These are phyloP conservation scores for Sanchytrium tribonematis DNA, from an alignment of 371 early-diverging fungal species.

Conservation along the genomic window DNA sequence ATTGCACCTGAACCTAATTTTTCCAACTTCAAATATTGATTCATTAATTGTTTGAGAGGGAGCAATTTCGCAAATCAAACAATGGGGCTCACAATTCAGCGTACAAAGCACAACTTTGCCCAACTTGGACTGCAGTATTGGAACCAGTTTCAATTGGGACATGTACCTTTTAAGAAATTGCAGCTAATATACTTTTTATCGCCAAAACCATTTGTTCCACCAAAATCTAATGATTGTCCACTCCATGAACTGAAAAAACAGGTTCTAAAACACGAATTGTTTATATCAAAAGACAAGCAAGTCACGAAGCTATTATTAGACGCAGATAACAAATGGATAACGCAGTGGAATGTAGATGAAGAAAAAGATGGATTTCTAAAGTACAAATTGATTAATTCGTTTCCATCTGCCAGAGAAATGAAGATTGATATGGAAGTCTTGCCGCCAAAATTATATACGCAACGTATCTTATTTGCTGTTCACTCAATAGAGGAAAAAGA, in stretches of 20 bases:
- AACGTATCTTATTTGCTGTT: neutral
- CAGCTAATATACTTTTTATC: neutral
- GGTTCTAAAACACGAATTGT: neutral
- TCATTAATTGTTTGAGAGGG: neutral
- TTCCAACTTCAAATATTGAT: slow-evolving; percentile 14
- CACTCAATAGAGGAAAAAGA: neutral
- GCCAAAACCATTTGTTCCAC: neutral
- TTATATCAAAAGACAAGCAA: neutral
- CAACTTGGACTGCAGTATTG: neutral
- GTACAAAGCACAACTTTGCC: too few relatives aligned
- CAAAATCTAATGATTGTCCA: neutral
- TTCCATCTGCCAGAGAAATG: neutral
- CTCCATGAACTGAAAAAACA: neutral
- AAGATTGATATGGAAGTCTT: neutral
- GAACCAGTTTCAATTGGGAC: neutral
- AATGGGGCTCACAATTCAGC: too few relatives aligned
- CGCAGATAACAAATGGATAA: neutral
- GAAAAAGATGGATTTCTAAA: neutral
- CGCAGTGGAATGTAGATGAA: neutral
- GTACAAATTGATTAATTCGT: neutral
- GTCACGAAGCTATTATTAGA: neutral
- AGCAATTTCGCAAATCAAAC: too few relatives aligned
- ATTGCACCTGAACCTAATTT: slow-evolving; percentile 22
- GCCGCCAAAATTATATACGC: neutral
- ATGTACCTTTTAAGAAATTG: neutral